Base-by-base conservation (phyloP, 306 rosid genomes). In the Cucumis hystrix region DNA sequence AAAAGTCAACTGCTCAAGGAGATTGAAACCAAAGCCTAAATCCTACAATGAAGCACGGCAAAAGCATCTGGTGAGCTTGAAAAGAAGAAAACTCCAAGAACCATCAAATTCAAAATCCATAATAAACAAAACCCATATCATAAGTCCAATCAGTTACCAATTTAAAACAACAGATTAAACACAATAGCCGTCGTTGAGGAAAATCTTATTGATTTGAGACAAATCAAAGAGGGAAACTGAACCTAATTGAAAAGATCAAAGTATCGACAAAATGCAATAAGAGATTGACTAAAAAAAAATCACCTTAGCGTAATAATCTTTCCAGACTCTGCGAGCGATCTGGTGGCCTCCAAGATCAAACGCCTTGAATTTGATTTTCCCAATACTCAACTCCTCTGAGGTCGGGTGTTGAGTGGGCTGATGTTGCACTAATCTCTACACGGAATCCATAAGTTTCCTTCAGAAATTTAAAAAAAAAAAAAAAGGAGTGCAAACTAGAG, bases 281-380 rank as follows among this genome's bases (percentile, higher is more conserved):
- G 5, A 78, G 17, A 15, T 58, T 28, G 37, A 39, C 63, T 41
- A 28, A 72, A 52, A 9, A 28, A 77, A 56, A 16, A 72, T 11
- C 35, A 92, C 98, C 98, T 94, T 90, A 20, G 98, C 92, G 80
- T 92, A 92, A 86, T 94, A 92, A 83, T 94, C 98, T 86, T 90
- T 92, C 98, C 97, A 92, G 68, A 95, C 98, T 81, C 96, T 84
- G 12, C 97, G 89, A 80, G 97, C 98, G 83, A 92, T 90, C 86
- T 87, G 96, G 79, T 92, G 97, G 55, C 98, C 97, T 37, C 98
- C 97, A 41, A 95, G 88, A 90, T 95, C 97, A 75, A 95, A 95
- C 28, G 97, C 97, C 82, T 92, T 95, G 80, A 95, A 95, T 86
- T 92, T 95, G 80, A 95, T 95, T 83, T 90, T 87, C 63, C 97